Base-by-base conservation (phyloP, 2,329 filamentous ascomycete genomes). In the Knufia petricola region DNA sequence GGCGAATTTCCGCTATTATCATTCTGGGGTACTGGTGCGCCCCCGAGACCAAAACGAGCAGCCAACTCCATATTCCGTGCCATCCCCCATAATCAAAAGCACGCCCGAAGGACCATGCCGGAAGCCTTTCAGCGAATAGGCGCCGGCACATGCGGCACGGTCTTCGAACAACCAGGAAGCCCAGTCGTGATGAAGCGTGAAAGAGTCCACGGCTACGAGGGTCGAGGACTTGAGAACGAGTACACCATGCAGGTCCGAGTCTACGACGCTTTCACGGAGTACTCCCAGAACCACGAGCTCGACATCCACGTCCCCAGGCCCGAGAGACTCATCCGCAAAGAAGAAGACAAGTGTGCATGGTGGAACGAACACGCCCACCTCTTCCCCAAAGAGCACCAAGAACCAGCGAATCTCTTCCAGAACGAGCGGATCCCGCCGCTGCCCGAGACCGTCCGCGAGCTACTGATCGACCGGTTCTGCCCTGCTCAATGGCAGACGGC, bases 341-440 rank as follows among this genome's bases (percentile, higher is more conserved):
- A 26, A 47, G 38, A 47, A 54, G 8, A 7, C 15, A 17, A 8
- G 50, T 50, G n/a, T n/a, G n/a, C n/a, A n/a, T n/a, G n/a, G n/a
- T n/a, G n/a, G n/a, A n/a, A n/a, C n/a, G n/a, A n/a, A n/a, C n/a
- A n/a, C n/a, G n/a, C 50, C 49, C 50, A 48, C 28, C 44, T 24
- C 1, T 23, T 37, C 50, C 52, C 10, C 12, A 19, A 19, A 31
- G 48, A 28, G 50, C 52, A 31, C 52, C 47, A n/a, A 24, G 26
- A 2, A 40, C 28, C 37, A 50, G 49, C 32, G 40, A 67, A 68
- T 43, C 52, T 60, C 4, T 60, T 69, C 9, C 48, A 58, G 4
- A 54, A 61, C 0, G 59, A 69, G 31, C 61, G 65, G 9, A 69
- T 69, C 26, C 63, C 59, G 7, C 58, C 64, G 1, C 55, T 69